Evolutionary conservation across 208 protist species (phyloP).

Genomic region (Crithidia fasciculata): DNA sequence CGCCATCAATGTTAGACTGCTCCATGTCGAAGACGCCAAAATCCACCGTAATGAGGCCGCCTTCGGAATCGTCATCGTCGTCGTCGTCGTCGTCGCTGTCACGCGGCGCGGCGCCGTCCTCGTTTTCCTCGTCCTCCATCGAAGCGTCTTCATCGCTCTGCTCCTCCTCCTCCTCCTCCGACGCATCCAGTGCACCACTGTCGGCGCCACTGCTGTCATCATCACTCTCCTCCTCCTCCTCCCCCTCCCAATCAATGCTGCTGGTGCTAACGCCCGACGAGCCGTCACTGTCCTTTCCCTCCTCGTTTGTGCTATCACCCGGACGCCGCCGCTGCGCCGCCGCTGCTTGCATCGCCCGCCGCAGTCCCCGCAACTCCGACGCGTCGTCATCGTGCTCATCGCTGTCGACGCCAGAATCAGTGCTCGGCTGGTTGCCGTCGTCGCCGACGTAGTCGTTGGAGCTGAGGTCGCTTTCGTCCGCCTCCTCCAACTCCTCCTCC

Average conservation of each 20-base stretch:
- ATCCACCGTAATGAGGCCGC: conserved; percentile 72
- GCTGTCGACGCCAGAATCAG: conserved; percentile 37
- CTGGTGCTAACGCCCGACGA: background rate
- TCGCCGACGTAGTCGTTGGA: conserved; percentile 52
- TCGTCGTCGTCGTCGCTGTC: conserved; percentile 37
- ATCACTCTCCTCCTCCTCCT: background rate
- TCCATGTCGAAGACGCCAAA: conserved; percentile 92
- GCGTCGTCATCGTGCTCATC: conserved; percentile 34
- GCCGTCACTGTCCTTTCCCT: background rate
- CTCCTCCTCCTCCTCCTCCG: background rate
- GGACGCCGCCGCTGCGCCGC: conserved; percentile 9
- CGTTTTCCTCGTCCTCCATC: conserved; percentile 1
- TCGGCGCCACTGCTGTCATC: background rate
- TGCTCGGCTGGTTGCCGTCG: conserved; percentile 67
- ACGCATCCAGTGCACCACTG: background rate
- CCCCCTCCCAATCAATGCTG: background rate
- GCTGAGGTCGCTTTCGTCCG: conserved; percentile 25
- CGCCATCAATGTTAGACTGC: conserved; percentile 57
- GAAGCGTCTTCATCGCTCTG: background rate
- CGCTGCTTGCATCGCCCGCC: conserved; percentile 20
- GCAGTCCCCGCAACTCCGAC: conserved; percentile 36
- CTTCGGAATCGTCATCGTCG: conserved; percentile 40
- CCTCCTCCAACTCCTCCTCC: conserved; percentile 14
- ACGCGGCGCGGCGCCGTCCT: background rate
- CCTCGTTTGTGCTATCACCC: background rate